phyloP scores from a whole-genome alignment of 169 alveolate genomes.

The Babesia bovis region DNA sequence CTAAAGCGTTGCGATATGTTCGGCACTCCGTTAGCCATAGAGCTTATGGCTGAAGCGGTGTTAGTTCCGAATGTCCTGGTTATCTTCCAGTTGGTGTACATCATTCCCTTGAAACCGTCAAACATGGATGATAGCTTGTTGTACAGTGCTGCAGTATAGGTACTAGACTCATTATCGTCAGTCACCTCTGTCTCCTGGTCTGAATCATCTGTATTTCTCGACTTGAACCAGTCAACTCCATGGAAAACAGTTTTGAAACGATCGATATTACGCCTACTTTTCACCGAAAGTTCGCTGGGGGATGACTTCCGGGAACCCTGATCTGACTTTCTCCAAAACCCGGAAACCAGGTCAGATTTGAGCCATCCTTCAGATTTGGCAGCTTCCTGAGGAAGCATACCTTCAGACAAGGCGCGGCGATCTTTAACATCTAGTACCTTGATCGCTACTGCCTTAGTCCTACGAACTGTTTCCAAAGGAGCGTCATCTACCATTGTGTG shows the following conservation, averaged over 20 bases:
- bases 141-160: constrained; percentile 36
- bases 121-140: constrained; percentile 58
- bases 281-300: neutral
- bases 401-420: too few species aligned
- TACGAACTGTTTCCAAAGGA: too few species aligned
- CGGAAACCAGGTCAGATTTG: neutral
- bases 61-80: neutral
- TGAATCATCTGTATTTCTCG: neutral
- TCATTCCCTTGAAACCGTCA: constrained; percentile 45
- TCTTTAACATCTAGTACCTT: too few species aligned
- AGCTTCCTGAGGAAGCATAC: too few species aligned
- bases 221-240: neutral
- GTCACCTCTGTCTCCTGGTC: neutral
- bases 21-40: neutral
- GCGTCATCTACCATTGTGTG: too few species aligned
- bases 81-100: constrained; percentile 40
- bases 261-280: neutral
- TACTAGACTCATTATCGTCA: neutral
- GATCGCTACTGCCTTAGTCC: too few species aligned
- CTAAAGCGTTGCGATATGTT: constrained; percentile 16
- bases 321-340: neutral
- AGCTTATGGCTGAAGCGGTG: neutral
- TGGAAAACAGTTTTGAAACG: neutral
- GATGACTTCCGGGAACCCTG: neutral
- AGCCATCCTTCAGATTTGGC: neutral